A percentile compares a stretch with the other conserved stretches of the same genome.
Conservation (phyloP, 2,329 filamentous ascomycete species). For the Calonectria pseudoturangicola region DNA sequence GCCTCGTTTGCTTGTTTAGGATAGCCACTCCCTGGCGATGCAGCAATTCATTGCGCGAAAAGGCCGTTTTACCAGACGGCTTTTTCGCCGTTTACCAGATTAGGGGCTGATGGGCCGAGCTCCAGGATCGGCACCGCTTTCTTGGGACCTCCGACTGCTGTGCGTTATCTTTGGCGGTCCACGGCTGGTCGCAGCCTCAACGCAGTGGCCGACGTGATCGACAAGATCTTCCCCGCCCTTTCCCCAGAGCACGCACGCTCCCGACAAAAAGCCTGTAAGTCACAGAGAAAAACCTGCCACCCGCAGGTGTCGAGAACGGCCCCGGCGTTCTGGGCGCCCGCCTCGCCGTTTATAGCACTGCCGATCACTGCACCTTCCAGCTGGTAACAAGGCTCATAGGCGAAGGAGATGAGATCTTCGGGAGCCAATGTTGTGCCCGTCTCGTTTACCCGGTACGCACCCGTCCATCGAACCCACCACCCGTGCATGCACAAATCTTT, state of each 20-base stretch:
- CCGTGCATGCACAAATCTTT: conserved; percentile 34
- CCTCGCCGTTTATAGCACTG: conserved; percentile 30
- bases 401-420: not conserved
- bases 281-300: conserved; percentile 6
- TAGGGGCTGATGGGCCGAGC: conserved; percentile 25
- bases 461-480: conserved; percentile 39
- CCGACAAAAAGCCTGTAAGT: conserved; percentile 47
- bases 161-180: conserved; percentile 39
- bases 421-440: conserved; percentile 1
- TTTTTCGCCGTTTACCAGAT: conserved; percentile 39
- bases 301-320: conserved; percentile 27
- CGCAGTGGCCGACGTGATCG: conserved; percentile 49
- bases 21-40: conserved; percentile 32
- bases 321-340: conserved; percentile 25
- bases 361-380: conserved; percentile 27
- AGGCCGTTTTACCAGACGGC: conserved; percentile 28
- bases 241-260: conserved; percentile 47
- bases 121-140: conserved; percentile 29
- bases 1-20: conserved; percentile 44
- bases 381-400: conserved; percentile 13
- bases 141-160: conserved; percentile 33
- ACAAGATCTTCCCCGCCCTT: conserved; percentile 55
- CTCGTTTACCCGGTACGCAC: not conserved
- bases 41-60: conserved; percentile 40
- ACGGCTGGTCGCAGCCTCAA: conserved; percentile 48